phyloP scores from a whole-genome alignment of 768 basidiomycete genomes.

The Polyporus arcularius region DNA sequence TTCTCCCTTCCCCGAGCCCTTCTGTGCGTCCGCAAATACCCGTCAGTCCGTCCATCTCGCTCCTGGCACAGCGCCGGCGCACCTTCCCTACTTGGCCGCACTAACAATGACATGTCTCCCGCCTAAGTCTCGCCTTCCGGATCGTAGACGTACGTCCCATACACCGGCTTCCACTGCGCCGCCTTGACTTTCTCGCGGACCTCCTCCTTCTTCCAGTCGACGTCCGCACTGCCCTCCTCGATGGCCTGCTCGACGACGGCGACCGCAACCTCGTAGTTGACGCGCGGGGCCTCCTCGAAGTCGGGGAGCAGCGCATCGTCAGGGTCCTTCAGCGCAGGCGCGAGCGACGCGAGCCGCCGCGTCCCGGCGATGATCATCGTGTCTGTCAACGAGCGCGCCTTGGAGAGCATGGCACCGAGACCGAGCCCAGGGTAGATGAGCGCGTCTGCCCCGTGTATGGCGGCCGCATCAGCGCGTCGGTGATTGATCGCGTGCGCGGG shows the following conservation, averaged over 20 bases:
- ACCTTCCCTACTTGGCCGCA: neutral
- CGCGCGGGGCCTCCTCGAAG: conserved; percentile 67
- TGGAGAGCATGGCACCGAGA: conserved; percentile 71
- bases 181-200: conserved; percentile 51
- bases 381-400: conserved; percentile 68
- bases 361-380: conserved; percentile 86
- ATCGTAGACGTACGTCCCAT: conserved; percentile 66
- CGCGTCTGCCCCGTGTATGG: conserved; percentile 46
- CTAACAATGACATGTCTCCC: neutral
- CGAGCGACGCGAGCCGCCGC: conserved; percentile 70
- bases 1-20: neutral
- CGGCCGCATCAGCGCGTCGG: neutral
- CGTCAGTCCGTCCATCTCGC: neutral
- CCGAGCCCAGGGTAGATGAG: conserved; percentile 87
- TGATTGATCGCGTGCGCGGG: neutral
- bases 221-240: conserved; percentile 64
- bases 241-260: conserved; percentile 83
- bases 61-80: neutral
- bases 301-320: conserved; percentile 77
- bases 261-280: conserved; percentile 78
- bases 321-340: conserved; percentile 72
- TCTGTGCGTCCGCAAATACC: neutral
- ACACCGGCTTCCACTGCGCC: conserved; percentile 65
- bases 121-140: conserved; percentile 41
- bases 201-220: conserved; percentile 49